Evolutionary conservation across 371 early-diverging fungal species (phyloP), one percentile per base, ranked within the genome.

Genomic region (Lichtheimia ramosa): DNA sequence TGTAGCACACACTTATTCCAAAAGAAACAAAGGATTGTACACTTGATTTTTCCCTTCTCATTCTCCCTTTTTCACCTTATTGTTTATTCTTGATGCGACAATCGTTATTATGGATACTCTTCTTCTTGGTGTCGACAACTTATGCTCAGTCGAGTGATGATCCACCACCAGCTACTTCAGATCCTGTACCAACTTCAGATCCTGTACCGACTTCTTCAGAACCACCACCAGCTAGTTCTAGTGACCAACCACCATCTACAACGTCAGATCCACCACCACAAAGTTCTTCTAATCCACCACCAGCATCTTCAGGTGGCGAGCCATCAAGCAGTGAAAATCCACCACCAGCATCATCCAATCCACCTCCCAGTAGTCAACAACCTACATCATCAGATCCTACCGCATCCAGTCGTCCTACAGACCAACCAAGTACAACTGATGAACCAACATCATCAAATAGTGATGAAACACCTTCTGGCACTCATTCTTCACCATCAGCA

Each of bases 361-460:
- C 20, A 6, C 58, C 69, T 49, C 14, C 56, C 5, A 59, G 23
- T 41, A 23, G 24, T 21, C 62, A 53, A n/a, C 18, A 48, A n/a
- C 59, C 65, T 20, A 24, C 58, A 3, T 50, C 55, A 4, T 23
- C 50, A 3, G 24, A 41, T 6, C 16, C 59, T 12, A 20, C 62
- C 12, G 21, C 68, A 24, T 48, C 68, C n/a, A 48, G 16, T 43
- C 39, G 50, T n/a, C 52, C 59, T 34, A 51, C 55, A 50, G 24
- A 40, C 48, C 18, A 51, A 20, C 3, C 39, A 54, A 25, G 50
- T 59, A 40, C 62, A 51, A 34, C 34, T 2, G 34, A 34, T 34
- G 34, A 34, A 8, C 34, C 34, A 1, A 34, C 34, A 34, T 34
- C 34, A 34, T 34, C 34, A 4, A 34, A 10, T 15, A 15, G 14